Conservation (phyloP, 73 alveolate genomes). For the Paraurostyla sp. region DNA sequence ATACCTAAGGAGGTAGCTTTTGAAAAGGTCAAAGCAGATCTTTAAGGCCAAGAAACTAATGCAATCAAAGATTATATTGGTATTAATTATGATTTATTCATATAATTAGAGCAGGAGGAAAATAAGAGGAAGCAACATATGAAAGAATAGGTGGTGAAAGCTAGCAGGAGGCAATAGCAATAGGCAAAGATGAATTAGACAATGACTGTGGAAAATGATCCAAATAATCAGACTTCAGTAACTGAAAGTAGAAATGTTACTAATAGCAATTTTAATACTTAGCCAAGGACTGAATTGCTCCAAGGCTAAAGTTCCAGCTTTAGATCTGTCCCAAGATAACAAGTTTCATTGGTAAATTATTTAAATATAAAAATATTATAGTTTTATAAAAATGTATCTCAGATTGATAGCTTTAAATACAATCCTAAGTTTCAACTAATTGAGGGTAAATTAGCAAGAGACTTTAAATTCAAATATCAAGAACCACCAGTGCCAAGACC, state of each 20-base stretch:
- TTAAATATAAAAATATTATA: not conserved
- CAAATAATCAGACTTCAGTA: not conserved
- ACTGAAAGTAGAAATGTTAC: not conserved
- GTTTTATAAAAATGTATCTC: not conserved
- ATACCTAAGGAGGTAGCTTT: constrained; percentile 9
- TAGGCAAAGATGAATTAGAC: not conserved
- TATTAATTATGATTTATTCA: too few relatives aligned
- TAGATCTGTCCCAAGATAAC: constrained; percentile 19
- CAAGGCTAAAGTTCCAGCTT: constrained; percentile 2
- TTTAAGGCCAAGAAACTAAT: constrained; percentile 30
- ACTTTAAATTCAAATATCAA: not conserved
- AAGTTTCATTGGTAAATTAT: constrained; percentile 20
- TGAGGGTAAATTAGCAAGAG: constrained; percentile 1
- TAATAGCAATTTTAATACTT: too few relatives aligned
- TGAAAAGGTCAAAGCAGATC: constrained; percentile 16
- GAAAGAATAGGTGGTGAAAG: not conserved
- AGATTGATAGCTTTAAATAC: not conserved
- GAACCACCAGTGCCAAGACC: constrained; percentile 24
- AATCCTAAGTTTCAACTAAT: constrained; percentile 21
- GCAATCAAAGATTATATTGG: constrained; percentile 4
- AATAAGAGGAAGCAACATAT: not conserved
- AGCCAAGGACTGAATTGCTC: not conserved
- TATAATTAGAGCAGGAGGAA: constrained; percentile 34
- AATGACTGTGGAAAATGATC: not conserved
- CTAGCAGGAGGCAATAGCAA: not conserved